Evolutionary conservation across 2,329 filamentous ascomycete genomes (phyloP).

Genomic region (Diplodia mutila): DNA sequence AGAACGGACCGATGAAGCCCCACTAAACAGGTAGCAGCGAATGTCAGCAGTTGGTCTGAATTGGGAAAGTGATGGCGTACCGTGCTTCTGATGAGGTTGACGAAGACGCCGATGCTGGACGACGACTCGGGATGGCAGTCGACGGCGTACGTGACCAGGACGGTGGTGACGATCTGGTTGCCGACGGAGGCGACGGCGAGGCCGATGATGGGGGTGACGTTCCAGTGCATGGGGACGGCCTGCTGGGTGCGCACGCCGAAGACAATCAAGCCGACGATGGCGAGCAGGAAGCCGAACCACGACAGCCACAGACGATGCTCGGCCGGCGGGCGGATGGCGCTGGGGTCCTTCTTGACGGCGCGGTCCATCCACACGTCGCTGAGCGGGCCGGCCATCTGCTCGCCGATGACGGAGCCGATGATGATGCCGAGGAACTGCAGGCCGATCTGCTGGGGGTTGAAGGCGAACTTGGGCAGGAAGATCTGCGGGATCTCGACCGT

Average conservation of each 20-base stretch:
- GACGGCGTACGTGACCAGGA: constrained; percentile 63
- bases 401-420: constrained; percentile 61
- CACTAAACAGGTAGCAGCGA: constrained; percentile 31
- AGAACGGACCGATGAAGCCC: constrained; percentile 49
- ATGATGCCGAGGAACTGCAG: constrained; percentile 63
- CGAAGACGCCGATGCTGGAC: constrained; percentile 61
- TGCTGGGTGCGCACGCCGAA: constrained; percentile 58
- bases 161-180: constrained; percentile 65
- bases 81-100: constrained; percentile 60
- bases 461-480: constrained; percentile 58
- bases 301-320: constrained; percentile 63
- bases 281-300: constrained; percentile 57
- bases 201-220: constrained; percentile 61
- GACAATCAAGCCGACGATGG: constrained; percentile 57
- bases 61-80: no score
- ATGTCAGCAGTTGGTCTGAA: no score
- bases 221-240: constrained; percentile 51
- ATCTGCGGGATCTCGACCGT: constrained; percentile 65
- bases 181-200: constrained; percentile 56
- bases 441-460: constrained; percentile 62
- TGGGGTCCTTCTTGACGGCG: constrained; percentile 39
- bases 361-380: constrained; percentile 59
- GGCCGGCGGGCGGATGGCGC: constrained; percentile 42
- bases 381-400: constrained; percentile 59
- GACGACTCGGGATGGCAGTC: constrained; percentile 60